These are phyloP conservation scores for Pyrrhoderma noxium DNA, from an alignment of 1,284 basidiomycete species.

Conservation along the genomic window DNA sequence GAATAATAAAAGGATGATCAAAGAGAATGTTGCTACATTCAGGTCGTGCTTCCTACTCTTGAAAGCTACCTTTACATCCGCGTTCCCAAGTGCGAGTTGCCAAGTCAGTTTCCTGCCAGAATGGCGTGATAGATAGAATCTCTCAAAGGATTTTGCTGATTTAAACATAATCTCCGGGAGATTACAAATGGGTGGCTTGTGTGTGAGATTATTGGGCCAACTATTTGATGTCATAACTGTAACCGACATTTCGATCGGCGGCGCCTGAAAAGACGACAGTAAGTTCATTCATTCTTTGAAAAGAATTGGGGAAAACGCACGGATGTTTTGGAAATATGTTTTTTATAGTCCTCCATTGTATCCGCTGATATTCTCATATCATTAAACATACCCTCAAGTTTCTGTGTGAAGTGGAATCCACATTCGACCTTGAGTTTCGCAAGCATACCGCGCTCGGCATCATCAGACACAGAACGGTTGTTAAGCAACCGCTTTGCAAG, in stretches of 20 bases:
- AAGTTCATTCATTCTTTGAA: neutral
- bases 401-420: conserved; percentile 96
- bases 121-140: conserved; percentile 86
- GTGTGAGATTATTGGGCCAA: conserved; percentile 72
- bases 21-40: conserved; percentile 87
- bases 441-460: conserved; percentile 97
- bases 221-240: conserved; percentile 90
- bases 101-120: conserved; percentile 88
- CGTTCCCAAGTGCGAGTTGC: conserved; percentile 90
- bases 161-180: conserved; percentile 61
- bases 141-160: conserved; percentile 74
- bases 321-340: conserved; percentile 46
- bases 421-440: conserved; percentile 97
- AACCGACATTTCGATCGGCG: conserved; percentile 75
- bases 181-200: conserved; percentile 53
- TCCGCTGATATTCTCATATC: conserved; percentile 93
- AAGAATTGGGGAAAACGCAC: conserved; percentile 32
- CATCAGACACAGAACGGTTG: conserved; percentile 87
- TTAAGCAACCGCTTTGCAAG: conserved; percentile 88
- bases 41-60: conserved; percentile 80
- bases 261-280: conserved; percentile 37
- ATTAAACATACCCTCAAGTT: conserved; percentile 98
- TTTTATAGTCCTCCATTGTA: conserved; percentile 69
- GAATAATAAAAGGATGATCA: conserved; percentile 87
- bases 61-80: conserved; percentile 84